These are phyloP conservation scores for Candida nanaspora DNA, from an alignment of 805 yeast species.

Conservation along the genomic window DNA sequence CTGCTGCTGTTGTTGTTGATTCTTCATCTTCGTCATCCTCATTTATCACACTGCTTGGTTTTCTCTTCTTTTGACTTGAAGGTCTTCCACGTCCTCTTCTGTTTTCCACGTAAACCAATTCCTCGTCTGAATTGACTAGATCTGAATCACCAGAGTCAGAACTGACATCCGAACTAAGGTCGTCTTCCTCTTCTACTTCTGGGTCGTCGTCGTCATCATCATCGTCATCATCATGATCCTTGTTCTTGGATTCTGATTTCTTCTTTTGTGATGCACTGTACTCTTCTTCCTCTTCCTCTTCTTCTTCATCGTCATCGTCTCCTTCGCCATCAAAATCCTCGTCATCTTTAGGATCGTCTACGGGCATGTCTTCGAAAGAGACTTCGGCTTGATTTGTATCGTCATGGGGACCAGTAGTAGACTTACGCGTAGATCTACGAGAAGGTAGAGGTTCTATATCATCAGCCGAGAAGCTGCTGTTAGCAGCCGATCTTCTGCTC, in stretches of 20 bases:
- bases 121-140: constrained; percentile 19
- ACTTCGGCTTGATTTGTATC: no score
- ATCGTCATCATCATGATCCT: neutral
- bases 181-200: constrained; percentile 16
- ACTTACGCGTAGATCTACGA: neutral
- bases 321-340: constrained; percentile 13
- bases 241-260: constrained; percentile 7
- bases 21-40: constrained; percentile 9
- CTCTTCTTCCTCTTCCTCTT: constrained; percentile 12
- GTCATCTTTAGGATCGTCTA: constrained; percentile 8
- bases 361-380: neutral
- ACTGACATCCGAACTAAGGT: constrained; percentile 5
- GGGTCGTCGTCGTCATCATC: constrained; percentile 3
- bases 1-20: no score
- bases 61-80: constrained; percentile 20
- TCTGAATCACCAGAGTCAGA: constrained; percentile 17
- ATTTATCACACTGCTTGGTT: constrained; percentile 5
- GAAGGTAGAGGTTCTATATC: neutral
- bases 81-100: constrained; percentile 26
- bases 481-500: neutral
- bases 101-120: constrained; percentile 6
- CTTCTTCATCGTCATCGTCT: constrained; percentile 16
- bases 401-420: neutral
- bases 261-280: constrained; percentile 12
- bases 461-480: neutral